These are phyloP conservation scores for Geotrichum phurueaensis DNA, from an alignment of 1,139 yeast genomes.

Conservation along the genomic window DNA sequence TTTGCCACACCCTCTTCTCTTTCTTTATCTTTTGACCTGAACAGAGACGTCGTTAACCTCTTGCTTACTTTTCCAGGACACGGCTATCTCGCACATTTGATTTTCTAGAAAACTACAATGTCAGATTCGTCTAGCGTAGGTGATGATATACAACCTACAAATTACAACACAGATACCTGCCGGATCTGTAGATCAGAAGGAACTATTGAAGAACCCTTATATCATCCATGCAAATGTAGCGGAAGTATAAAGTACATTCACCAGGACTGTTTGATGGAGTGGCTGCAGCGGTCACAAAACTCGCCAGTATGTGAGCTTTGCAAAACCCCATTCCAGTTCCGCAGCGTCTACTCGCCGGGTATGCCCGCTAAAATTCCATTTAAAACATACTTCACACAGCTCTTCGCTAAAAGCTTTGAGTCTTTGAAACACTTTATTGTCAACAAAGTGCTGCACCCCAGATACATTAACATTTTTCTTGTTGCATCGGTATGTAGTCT, in stretches of 20 bases:
- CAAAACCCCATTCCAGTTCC: conserved; percentile 66
- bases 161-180: conserved; percentile 46
- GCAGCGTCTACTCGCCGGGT: conserved; percentile 60
- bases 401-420: background rate
- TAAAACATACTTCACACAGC: background rate
- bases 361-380: conserved; percentile 49
- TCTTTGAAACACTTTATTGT: background rate
- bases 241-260: conserved; percentile 93
- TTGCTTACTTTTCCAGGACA: background rate
- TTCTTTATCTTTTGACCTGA: background rate
- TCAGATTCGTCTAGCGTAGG: conserved; percentile 5
- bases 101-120: background rate
- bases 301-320: conserved; percentile 82
- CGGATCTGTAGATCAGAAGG: conserved; percentile 93
- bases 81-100: background rate
- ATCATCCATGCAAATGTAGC: conserved; percentile 88
- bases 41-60: background rate
- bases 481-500: background rate
- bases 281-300: conserved; percentile 67
- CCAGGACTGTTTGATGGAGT: conserved; percentile 82
- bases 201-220: conserved; percentile 70
- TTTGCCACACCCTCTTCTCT: background rate
- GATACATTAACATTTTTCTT: background rate
- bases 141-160: background rate
- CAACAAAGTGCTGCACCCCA: background rate